Evolutionary conservation across 164 flowering plant species (phyloP).

Genomic region (Magnolia changhungtana): DNA sequence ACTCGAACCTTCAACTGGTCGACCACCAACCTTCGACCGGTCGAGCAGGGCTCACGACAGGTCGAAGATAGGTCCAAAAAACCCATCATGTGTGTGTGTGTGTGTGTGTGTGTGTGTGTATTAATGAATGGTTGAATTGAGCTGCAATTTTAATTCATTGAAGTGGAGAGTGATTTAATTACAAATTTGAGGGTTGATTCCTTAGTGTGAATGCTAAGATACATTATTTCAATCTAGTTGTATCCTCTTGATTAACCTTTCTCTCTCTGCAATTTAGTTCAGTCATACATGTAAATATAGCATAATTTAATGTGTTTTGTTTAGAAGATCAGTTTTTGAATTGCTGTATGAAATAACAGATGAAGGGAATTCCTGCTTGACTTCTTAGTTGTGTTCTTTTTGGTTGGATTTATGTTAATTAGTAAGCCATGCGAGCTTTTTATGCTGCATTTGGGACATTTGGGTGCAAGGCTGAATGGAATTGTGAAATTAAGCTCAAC

Average conservation of each 20-base stretch:
- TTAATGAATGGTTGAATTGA: neutral
- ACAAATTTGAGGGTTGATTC: neutral
- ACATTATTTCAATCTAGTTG: too few species aligned
- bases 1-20: too few species aligned
- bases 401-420: neutral
- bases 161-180: neutral
- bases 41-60: too few species aligned
- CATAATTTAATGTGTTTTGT: too few species aligned
- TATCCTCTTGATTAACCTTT: neutral
- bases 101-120: neutral
- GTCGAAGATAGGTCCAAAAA: too few species aligned
- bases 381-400: neutral
- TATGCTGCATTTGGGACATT: neutral
- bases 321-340: too few species aligned
- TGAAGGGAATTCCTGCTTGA: neutral
- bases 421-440: too few species aligned
- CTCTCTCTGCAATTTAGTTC: neutral
- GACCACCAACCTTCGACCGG: too few species aligned
- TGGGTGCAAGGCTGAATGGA: neutral
- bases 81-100: slow-evolving; percentile 25
- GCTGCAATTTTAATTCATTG: neutral
- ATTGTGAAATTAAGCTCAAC: neutral
- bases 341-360: neutral
- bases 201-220: neutral
- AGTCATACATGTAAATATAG: neutral